phyloP scores from a whole-genome alignment of 2,329 filamentous ascomycete species.

The Tolypocladium inflatum region DNA sequence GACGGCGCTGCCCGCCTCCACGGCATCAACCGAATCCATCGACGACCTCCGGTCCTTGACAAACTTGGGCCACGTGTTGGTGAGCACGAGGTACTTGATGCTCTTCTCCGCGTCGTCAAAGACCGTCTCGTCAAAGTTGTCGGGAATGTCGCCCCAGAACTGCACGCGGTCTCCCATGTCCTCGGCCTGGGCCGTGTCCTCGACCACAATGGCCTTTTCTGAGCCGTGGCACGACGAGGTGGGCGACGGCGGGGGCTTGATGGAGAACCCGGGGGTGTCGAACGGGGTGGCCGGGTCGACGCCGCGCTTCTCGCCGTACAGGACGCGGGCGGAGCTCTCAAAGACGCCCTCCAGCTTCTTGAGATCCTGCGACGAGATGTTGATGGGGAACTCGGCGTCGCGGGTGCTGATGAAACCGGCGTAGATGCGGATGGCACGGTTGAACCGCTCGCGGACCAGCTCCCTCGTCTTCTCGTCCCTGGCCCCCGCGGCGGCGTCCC shows the following conservation, averaged over 20 bases:
- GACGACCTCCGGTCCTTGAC: constrained; percentile 26
- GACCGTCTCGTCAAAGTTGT: constrained; percentile 36
- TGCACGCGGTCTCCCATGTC: constrained; percentile 8
- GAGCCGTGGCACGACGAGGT: neutral
- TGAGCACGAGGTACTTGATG: constrained; percentile 58
- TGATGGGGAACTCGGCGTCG: constrained; percentile 56
- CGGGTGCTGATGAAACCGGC: constrained; percentile 46
- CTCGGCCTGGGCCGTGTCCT: neutral
- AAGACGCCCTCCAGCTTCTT: constrained; percentile 46
- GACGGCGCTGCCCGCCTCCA: constrained; percentile 5
- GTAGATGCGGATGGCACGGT: constrained; percentile 51
- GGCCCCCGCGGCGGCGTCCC: constrained; percentile 7
- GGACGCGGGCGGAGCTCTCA: constrained; percentile 34
- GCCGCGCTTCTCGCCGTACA: constrained; percentile 25
- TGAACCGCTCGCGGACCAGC: constrained; percentile 38
- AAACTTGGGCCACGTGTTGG: constrained; percentile 59
- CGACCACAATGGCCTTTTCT: neutral
- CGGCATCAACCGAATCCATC: constrained; percentile 8
- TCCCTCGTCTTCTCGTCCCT: constrained; percentile 13
- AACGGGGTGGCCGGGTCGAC: constrained; percentile 31
- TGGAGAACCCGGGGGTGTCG: constrained; percentile 4
- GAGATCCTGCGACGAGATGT: constrained; percentile 47
- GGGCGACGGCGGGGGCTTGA: neutral
- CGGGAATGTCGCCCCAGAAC: constrained; percentile 34
- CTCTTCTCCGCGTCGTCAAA: constrained; percentile 51